Evolutionary conservation across 352 stramenopile species (phyloP).

Genomic region (Phytophthora brassicae): DNA sequence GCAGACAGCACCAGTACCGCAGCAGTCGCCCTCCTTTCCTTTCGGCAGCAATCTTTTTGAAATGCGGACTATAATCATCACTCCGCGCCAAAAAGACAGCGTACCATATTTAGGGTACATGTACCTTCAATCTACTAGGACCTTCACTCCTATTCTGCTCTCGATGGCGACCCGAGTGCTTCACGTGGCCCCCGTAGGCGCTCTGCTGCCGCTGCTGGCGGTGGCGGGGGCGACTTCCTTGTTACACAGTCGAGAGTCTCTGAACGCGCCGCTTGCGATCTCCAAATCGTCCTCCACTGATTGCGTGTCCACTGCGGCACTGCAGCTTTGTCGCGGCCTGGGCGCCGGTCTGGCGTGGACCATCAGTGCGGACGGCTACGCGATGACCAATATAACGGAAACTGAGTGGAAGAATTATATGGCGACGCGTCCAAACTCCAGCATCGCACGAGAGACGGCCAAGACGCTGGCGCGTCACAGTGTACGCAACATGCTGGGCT

Average conservation of each 20-base stretch:
- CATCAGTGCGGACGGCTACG: slow-evolving; percentile 71
- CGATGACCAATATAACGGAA: slow-evolving; percentile 40
- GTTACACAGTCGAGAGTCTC: slow-evolving; percentile 12
- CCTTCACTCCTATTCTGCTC: too few species aligned
- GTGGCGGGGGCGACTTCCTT: slow-evolving; percentile 11
- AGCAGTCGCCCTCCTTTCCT: neutral
- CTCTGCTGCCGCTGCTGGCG: slow-evolving; percentile 25
- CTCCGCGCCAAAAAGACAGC: neutral
- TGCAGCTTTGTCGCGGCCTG: slow-evolving; percentile 63
- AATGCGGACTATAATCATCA: slow-evolving; percentile 21
- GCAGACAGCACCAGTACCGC: neutral
- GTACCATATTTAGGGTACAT: slow-evolving; percentile 14
- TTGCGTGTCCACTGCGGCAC: slow-evolving; percentile 64
- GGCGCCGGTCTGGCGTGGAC: slow-evolving; percentile 75
- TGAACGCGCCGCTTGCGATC: slow-evolving; percentile 8
- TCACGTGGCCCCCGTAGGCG: slow-evolving; percentile 7
- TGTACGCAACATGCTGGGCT: slow-evolving; percentile 64
- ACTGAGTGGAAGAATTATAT: slow-evolving; percentile 42
- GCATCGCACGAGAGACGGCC: slow-evolving; percentile 35
- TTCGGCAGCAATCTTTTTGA: slow-evolving; percentile 1
- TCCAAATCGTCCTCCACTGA: slow-evolving; percentile 49
- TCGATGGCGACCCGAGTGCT: slow-evolving; percentile 8
- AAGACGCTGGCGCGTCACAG: slow-evolving; percentile 33
- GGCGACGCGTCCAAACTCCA: slow-evolving; percentile 23
- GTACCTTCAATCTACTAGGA: too few species aligned